A percentile compares a stretch with the other conserved stretches of the same genome.
Conservation (phyloP, 495 filamentous ascomycete species). For the Trichoderma asperelloides region DNA sequence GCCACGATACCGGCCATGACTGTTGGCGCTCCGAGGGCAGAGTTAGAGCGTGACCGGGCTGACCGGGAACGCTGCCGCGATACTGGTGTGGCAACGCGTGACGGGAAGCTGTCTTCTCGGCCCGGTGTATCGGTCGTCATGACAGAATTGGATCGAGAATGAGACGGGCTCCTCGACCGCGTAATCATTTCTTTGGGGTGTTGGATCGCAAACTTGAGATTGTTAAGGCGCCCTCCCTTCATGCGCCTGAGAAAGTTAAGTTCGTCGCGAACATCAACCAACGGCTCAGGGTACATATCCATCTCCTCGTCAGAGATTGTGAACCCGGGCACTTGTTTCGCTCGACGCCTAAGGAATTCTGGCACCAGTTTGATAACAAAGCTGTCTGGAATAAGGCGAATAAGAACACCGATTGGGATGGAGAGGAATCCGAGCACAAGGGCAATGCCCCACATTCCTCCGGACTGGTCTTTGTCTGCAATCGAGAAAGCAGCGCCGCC, state of each 20-base stretch:
- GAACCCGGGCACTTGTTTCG: constrained; percentile 36
- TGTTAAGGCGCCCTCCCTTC: constrained; percentile 82
- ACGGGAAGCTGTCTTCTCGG: constrained; percentile 42
- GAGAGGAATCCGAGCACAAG: constrained; percentile 62
- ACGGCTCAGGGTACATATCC: constrained; percentile 59
- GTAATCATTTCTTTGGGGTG: constrained; percentile 63
- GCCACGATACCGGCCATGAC: constrained; percentile 86
- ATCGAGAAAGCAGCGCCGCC: constrained; percentile 68
- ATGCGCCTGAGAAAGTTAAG: constrained; percentile 82
- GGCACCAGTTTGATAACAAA: constrained; percentile 58
- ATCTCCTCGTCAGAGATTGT: constrained; percentile 69
- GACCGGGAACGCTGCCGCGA: constrained; percentile 58
- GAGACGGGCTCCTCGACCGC: constrained; percentile 64
- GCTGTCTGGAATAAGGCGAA: constrained; percentile 52
- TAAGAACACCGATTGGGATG: constrained; percentile 61
- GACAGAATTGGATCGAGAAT: constrained; percentile 60
- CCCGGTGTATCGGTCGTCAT: constrained; percentile 53
- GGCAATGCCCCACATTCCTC: constrained; percentile 67
- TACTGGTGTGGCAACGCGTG: constrained; percentile 57
- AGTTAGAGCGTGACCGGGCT: constrained; percentile 78
- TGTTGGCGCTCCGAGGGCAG: constrained; percentile 70
- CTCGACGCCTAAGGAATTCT: constrained; percentile 57
- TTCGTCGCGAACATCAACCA: constrained; percentile 70
- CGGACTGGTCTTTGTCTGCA: constrained; percentile 43
- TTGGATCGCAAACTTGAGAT: constrained; percentile 74